Base-by-base conservation (phyloP, 1,139 yeast genomes). In the Taiozyma sp. region DNA sequence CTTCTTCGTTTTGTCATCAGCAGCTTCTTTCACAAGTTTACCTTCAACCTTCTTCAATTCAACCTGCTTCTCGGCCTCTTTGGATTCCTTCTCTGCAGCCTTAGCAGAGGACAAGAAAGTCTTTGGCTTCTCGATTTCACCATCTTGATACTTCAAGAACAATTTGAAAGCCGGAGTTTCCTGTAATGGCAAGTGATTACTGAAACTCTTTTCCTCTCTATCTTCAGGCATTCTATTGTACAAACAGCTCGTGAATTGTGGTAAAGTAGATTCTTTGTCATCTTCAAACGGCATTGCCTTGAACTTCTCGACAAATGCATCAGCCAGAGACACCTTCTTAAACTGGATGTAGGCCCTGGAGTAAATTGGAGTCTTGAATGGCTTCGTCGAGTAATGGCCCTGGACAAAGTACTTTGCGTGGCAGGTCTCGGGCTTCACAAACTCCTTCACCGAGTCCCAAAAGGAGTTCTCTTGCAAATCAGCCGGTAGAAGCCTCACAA, bases 301-400 rank as follows among this genome's bases (percentile, higher is more conserved):
- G 43, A 52, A 55, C 1, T 41, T 34, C 4, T 45, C 42, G 7
- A 54, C 53, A 40, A 62, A 62, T 13, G 45, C 41, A 16, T 54
- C 56, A 2, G 58, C 57, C 6, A 13, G 6, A 14, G 40, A 28
- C 3, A 50, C 41, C 0, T 44, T 53, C 44, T 55, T 57, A 50
- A 64, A 63, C 4, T 21, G 13, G 16, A 63, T 45, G 44, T 64
- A 64, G 1, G 64, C 64, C 37, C 65, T 47, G 3, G 67, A 61
- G 44, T 55, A 61, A 2, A 44, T 47, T 4, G 66, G 67, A 11
- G 48, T 43, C 44, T 62, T 64, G 47, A 58, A 62, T 4, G 64
- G 63, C 35, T 57, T 59, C 2, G 50, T 22, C 1, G 62, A 52
- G 32, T 62, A 62, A 26, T 54, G 52, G 3, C 68, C 68, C 44